Percentiles rank a stretch among this genome's conserved stretches.
These are phyloP conservation scores for Copromyces sp. DNA, from an alignment of 495 filamentous ascomycete species.

Conservation along the genomic window DNA sequence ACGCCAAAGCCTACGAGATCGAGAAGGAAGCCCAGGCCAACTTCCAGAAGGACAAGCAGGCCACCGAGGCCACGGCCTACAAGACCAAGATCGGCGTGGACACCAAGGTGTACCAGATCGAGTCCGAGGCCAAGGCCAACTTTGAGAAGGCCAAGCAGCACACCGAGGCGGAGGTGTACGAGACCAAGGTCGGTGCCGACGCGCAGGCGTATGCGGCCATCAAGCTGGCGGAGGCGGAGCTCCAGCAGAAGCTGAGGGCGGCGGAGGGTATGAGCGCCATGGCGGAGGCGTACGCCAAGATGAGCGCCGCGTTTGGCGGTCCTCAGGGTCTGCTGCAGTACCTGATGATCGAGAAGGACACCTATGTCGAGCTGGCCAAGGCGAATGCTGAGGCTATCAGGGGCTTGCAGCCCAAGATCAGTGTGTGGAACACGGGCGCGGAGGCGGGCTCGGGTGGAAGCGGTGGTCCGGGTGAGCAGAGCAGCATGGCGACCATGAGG, in stretches of 20 bases:
- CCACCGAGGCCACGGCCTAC: conserved; percentile 44
- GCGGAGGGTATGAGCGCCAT: conserved; percentile 65
- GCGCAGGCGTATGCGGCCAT: conserved; percentile 31
- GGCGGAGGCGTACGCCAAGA: conserved; percentile 62
- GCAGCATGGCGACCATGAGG: conserved; percentile 30
- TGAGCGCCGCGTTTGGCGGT: conserved; percentile 63
- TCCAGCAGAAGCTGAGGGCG: conserved; percentile 54
- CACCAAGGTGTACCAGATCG: conserved; percentile 47
- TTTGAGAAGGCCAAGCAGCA: conserved; percentile 39
- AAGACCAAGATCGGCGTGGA: conserved; percentile 33
- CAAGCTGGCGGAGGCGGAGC: conserved; percentile 53
- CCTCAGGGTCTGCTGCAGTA: conserved; percentile 65
- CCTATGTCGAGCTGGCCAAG: conserved; percentile 53
- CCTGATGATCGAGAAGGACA: conserved; percentile 65
- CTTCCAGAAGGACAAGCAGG: conserved; percentile 46
- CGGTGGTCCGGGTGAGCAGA: conserved; percentile 17
- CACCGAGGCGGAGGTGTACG: conserved; percentile 38
- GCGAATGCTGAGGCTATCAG: conserved; percentile 62
- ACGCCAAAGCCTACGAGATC: conserved; percentile 51
- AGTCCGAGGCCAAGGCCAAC: conserved; percentile 47
- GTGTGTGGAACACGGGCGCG: conserved; percentile 70
- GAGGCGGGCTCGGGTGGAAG: conserved; percentile 24
- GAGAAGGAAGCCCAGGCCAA: conserved; percentile 48
- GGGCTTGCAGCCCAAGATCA: conserved; percentile 79
- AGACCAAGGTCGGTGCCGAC: conserved; percentile 29